Percentiles rank a stretch among this genome's conserved stretches.
These are phyloP conservation scores for Ophiostoma sp. DNA, from an alignment of 2,329 filamentous ascomycete genomes.

Conservation along the genomic window DNA sequence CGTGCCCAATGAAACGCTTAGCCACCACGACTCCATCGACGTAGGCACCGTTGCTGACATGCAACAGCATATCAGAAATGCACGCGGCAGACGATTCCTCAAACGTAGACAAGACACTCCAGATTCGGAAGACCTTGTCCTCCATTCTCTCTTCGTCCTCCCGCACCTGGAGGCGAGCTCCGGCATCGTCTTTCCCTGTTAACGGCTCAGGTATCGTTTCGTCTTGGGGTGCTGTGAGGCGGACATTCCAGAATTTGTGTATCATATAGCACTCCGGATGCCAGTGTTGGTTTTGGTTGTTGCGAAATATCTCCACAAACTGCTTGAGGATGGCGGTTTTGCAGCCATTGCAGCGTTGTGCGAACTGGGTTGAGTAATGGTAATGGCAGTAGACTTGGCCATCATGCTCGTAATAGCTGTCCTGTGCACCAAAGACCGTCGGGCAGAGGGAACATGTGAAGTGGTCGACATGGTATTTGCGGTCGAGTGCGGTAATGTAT, in stretches of 20 bases:
- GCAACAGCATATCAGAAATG: conserved; percentile 97
- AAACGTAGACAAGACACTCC: conserved; percentile 94
- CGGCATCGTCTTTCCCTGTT: conserved; percentile 44
- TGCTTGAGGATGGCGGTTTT: conserved; percentile 97
- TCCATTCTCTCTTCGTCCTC: conserved; percentile 91
- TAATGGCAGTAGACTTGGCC: conserved; percentile 96
- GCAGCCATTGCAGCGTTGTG: conserved; percentile 92
- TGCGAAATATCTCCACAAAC: conserved; percentile 97
- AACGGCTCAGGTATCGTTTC: conserved; percentile 31
- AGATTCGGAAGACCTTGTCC: conserved; percentile 95
- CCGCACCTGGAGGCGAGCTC: conserved; percentile 69
- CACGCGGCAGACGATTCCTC: conserved; percentile 97
- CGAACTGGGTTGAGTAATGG: conserved; percentile 96
- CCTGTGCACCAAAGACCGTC: conserved; percentile 95
- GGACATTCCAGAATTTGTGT: conserved; percentile 99
- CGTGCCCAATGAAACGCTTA: conserved; percentile 92
- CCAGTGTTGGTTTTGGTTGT: conserved; percentile 98
- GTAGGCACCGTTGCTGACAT: conserved; percentile 96
- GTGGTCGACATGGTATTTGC: conserved; percentile 98
- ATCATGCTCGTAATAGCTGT: conserved; percentile 98
- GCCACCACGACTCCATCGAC: conserved; percentile 91
- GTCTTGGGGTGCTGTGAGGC: conserved; percentile 61
- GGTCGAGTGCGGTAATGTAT: conserved; percentile 95
- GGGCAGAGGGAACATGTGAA: conserved; percentile 97
- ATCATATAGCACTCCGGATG: conserved; percentile 99